A percentile compares a stretch with the other conserved stretches of the same genome.
phyloP scores from a whole-genome alignment of 345 rosid species.

The Murraya koenigii region DNA sequence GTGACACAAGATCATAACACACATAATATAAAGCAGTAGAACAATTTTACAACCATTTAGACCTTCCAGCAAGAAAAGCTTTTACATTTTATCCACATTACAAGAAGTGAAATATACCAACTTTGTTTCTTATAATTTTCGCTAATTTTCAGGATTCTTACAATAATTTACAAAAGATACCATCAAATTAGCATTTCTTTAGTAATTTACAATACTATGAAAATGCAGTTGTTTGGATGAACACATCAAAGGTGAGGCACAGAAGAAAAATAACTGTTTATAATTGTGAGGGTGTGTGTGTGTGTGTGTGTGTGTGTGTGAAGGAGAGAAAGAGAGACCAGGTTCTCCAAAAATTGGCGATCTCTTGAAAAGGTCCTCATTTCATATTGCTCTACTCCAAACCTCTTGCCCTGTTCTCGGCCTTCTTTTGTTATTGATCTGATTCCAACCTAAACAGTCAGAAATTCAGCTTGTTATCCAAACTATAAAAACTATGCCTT shows the following conservation, averaged over 20 bases:
- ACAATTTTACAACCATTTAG: background rate
- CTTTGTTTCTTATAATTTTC: background rate
- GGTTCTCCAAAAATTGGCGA: slow-evolving; percentile 67
- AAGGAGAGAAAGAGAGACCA: slow-evolving; percentile 50
- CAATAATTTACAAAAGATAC: background rate
- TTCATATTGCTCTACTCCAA: slow-evolving; percentile 93
- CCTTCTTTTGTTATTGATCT: slow-evolving; percentile 92
- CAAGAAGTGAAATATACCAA: background rate
- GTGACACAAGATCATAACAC: background rate
- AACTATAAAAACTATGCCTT: slow-evolving; percentile 1
- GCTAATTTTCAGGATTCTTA: background rate
- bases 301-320: background rate
- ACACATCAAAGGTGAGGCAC: background rate
- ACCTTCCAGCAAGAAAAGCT: background rate
- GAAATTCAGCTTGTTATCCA: background rate
- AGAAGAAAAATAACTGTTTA: too few relatives aligned
- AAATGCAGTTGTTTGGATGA: background rate
- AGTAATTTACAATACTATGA: background rate
- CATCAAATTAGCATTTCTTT: background rate
- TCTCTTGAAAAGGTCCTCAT: slow-evolving; percentile 92
- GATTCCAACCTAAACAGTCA: slow-evolving; percentile 71
- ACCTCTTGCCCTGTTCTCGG: slow-evolving; percentile 85
- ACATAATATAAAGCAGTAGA: background rate
- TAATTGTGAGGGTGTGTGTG: too few relatives aligned
- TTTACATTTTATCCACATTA: background rate